Base-by-base conservation (phyloP, 164 flowering plant genomes). In the Amborella trichopoda region DNA sequence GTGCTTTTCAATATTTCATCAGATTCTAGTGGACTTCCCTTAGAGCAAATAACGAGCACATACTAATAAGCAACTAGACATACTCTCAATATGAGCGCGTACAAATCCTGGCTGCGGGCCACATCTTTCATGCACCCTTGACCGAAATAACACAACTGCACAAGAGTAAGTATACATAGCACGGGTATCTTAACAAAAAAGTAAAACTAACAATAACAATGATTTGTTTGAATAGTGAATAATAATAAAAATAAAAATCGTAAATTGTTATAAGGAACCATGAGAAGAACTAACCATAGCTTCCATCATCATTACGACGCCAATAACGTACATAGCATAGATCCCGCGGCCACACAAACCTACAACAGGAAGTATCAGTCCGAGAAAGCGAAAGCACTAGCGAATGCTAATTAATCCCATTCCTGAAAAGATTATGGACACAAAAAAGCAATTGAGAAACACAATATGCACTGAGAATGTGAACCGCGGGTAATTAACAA, bases 261-360 rank as follows among this genome's bases (percentile, higher is more conserved):
- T 25, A 23, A 26, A 6, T 28, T 9, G 26, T 26, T 21, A 12
- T 10, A 18, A 20, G 40, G 20, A 32, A 50, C n/a, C n/a, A n/a
- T n/a, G 3, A 0, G 24, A 41, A 51, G 34, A 13, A 58, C 56
- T 50, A 60, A 80, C 99, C 99, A 65, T 93, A 93, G 60, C 96
- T 93, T 50, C 99, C 99, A 73, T 93, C 95, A 68, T 93, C 99
- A 73, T 93, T 93, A 26, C 99, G 80, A 5, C 99, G 90, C 99
- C 99, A 93, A 46, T 93, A 93, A 19, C 99, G 86, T 27, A 88
- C 89, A 73, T 93, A 93, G 56, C 99, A 93, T 43, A 93, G 99
- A 63, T 93, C 99, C 52, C 99, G 99, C n/a, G 95, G 99, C 99
- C 99, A 93, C 6, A 88, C 83, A 54, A 85, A 50, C 78, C 99